Evolutionary conservation across 495 filamentous ascomycete species (phyloP).

Genomic region (Aspergillus steynii): DNA sequence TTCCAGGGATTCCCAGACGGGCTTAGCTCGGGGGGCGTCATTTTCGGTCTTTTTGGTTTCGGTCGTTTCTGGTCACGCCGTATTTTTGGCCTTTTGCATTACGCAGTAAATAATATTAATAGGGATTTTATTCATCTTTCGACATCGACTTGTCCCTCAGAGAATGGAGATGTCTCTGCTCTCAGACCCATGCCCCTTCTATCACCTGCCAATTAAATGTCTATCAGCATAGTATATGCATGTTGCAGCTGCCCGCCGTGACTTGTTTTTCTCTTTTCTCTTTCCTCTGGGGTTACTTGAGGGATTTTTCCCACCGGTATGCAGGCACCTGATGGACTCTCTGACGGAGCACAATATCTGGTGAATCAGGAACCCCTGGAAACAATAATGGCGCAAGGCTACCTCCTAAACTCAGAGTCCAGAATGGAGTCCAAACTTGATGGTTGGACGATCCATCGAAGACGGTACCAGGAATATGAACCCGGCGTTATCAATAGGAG

Average conservation of each 20-base stretch:
- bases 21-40: too few species aligned
- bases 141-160: too few species aligned
- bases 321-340: not conserved
- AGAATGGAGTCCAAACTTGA: not conserved
- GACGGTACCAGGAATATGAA: too few species aligned
- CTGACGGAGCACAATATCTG: too few species aligned
- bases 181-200: not conserved
- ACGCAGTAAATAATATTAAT: too few species aligned
- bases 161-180: not conserved
- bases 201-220: slow-evolving; percentile 3
- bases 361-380: not conserved
- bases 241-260: slow-evolving; percentile 8
- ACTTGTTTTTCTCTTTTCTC: not conserved
- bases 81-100: not conserved
- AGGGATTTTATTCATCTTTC: too few species aligned
- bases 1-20: not conserved
- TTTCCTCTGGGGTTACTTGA: not conserved
- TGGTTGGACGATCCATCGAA: not conserved
- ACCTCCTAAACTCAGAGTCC: too few species aligned
- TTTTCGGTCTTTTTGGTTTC: not conserved
- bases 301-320: slow-evolving; percentile 7
- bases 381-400: not conserved
- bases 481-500: not conserved
- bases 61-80: not conserved
- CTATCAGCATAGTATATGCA: not conserved